A percentile compares a stretch with the other conserved stretches of the same genome.
Evolutionary conservation across 306 rosid species (phyloP).

Genomic region (Vicia faba): DNA sequence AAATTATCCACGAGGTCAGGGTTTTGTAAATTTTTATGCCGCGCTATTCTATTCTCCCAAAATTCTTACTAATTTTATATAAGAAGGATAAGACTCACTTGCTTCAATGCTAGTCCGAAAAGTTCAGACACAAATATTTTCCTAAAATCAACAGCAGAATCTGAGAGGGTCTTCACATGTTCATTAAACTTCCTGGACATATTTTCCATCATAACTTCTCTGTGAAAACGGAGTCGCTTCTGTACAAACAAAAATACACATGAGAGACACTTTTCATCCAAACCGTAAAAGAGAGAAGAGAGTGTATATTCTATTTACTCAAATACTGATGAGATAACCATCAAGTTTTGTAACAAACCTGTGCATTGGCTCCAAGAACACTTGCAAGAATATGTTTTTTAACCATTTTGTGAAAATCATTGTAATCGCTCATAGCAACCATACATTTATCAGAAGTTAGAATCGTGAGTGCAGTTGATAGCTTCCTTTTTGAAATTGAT

Average conservation of each 20-base stretch:
- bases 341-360: conserved; percentile 47
- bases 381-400: conserved; percentile 68
- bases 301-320: background rate
- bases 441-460: conserved; percentile 76
- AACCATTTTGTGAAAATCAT: conserved; percentile 75
- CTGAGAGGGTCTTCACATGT: conserved; percentile 49
- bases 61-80: background rate
- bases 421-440: conserved; percentile 94
- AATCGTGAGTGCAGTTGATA: conserved; percentile 62
- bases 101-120: conserved; percentile 71
- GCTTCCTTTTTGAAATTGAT: conserved; percentile 80
- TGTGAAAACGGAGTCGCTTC: conserved; percentile 70
- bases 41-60: background rate
- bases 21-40: background rate
- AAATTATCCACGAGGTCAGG: conserved; percentile 11
- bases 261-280: conserved; percentile 4
- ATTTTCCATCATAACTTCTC: conserved; percentile 69
- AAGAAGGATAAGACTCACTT: conserved; percentile 51
- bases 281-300: background rate
- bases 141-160: conserved; percentile 63
- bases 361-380: conserved; percentile 77
- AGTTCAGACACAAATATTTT: conserved; percentile 65
- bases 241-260: conserved; percentile 37
- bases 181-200: conserved; percentile 48
- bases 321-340: background rate